These are phyloP conservation scores for Trichophyton mentagrophytes DNA, from an alignment of 2,329 filamentous ascomycete species.

Conservation along the genomic window DNA sequence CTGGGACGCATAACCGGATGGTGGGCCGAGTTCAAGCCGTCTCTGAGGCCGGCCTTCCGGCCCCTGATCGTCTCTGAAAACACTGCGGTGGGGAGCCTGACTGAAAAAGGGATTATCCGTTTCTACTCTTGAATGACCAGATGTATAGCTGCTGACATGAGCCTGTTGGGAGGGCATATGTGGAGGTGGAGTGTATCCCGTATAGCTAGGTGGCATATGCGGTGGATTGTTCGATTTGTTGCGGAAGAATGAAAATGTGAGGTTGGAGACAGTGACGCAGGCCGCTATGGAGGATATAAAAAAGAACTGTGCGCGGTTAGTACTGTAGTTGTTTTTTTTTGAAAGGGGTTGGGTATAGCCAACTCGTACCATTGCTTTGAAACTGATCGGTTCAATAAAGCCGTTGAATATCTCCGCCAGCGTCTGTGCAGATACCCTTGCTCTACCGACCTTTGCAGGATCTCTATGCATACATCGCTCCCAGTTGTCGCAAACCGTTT, in stretches of 20 bases:
- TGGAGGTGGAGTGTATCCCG: conserved; percentile 15
- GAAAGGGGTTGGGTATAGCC: background rate
- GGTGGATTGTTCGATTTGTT: conserved; percentile 29
- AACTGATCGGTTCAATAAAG: conserved; percentile 80
- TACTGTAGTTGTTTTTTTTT: background rate
- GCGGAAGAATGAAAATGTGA: conserved; percentile 46
- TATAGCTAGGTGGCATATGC: conserved; percentile 21
- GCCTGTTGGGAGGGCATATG: conserved; percentile 15
- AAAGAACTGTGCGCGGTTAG: conserved; percentile 24
- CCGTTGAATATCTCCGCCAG: conserved; percentile 88
- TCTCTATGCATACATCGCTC: conserved; percentile 77
- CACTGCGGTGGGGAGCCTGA: background rate
- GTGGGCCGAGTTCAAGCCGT: conserved; percentile 20
- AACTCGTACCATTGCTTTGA: conserved; percentile 57
- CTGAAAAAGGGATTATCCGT: conserved; percentile 12
- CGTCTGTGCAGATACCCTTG: conserved; percentile 71
- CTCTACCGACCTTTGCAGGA: conserved; percentile 60
- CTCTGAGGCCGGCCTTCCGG: conserved; percentile 21
- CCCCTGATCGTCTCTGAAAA: background rate
- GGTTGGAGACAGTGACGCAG: conserved; percentile 45
- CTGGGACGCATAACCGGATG: conserved; percentile 22
- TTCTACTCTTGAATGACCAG: conserved; percentile 18
- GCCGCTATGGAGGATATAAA: conserved; percentile 31
- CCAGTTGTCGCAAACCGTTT: conserved; percentile 65
- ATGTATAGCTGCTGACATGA: conserved; percentile 18